Evolutionary conservation across 345 rosid species (phyloP).

Genomic region (Pelargonium nanum): DNA sequence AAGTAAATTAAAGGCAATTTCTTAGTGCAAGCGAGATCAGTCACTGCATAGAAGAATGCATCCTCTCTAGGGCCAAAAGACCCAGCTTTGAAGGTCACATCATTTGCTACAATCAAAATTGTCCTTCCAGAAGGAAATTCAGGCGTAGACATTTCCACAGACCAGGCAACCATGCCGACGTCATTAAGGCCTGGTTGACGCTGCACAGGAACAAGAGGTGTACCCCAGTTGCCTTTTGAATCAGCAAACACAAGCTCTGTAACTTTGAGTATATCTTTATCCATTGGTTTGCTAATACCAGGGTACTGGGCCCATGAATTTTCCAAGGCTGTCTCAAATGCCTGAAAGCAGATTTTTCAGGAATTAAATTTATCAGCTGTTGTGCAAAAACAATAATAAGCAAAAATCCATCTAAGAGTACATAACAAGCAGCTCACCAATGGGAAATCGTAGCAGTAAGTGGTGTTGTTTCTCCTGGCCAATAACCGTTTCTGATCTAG

Average conservation of each 20-base stretch:
- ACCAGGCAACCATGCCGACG: slow-evolving; percentile 97
- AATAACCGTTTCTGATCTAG: slow-evolving; percentile 73
- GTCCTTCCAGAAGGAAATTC: slow-evolving; percentile 94
- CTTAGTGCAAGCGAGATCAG: slow-evolving; percentile 82
- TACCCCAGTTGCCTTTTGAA: slow-evolving; percentile 52
- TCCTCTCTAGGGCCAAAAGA: slow-evolving; percentile 98
- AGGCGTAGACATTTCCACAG: slow-evolving; percentile 79
- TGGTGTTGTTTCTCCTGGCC: slow-evolving; percentile 78
- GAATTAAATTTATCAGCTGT: background rate
- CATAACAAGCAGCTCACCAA: slow-evolving; percentile 41
- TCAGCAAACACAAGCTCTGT: slow-evolving; percentile 77
- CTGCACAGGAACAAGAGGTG: slow-evolving; percentile 53
- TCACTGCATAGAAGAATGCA: slow-evolving; percentile 86
- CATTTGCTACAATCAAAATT: slow-evolving; percentile 74
- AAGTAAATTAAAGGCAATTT: slow-evolving; percentile 87
- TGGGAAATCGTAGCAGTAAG: slow-evolving; percentile 97
- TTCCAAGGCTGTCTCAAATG: slow-evolving; percentile 76
- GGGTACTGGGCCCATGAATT: slow-evolving; percentile 63
- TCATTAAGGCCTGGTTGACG: slow-evolving; percentile 72
- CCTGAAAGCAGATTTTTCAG: slow-evolving; percentile 38
- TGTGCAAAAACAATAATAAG: background rate
- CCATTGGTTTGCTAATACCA: slow-evolving; percentile 36
- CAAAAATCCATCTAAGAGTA: background rate
- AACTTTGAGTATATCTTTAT: slow-evolving; percentile 40
- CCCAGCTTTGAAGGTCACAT: slow-evolving; percentile 95